A percentile compares a stretch with the other conserved stretches of the same genome.
Conservation (phyloP, 202 grass and related monocot species). For the Eragrostis tef region DNA sequence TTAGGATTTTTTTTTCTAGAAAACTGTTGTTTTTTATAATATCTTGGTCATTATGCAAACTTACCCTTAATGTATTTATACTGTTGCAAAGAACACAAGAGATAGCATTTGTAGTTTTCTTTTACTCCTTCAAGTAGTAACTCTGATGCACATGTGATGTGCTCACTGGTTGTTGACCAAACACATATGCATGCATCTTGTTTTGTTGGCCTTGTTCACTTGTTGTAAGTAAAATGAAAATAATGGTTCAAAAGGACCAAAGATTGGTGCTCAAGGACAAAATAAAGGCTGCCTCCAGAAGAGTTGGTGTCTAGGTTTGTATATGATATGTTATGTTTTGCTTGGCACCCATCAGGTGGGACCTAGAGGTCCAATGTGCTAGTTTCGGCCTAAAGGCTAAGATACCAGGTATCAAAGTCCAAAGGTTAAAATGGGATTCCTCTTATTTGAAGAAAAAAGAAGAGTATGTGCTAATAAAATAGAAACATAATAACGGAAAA, state of each 20-base stretch:
- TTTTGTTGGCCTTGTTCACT: not conserved
- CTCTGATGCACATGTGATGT: not conserved
- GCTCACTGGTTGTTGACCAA: not conserved
- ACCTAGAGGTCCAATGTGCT: too few species aligned
- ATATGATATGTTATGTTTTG: not conserved
- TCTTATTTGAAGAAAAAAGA: not conserved
- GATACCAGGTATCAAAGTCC: not conserved
- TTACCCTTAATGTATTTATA: not conserved
- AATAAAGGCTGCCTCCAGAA: not conserved
- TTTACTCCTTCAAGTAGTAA: not conserved
- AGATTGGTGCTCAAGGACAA: not conserved
- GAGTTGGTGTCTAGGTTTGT: not conserved
- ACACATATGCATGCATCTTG: not conserved
- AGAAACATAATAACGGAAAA: not conserved
- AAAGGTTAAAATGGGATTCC: not conserved
- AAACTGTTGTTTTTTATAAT: not conserved
- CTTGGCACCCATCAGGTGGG: not conserved
- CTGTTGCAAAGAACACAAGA: not conserved
- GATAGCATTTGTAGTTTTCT: not conserved
- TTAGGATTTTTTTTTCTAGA: not conserved
- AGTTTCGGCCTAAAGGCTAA: not conserved
- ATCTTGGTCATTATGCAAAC: not conserved
- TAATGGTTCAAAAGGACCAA: constrained; percentile 2
- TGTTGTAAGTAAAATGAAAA: not conserved
- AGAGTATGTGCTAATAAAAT: not conserved